These are phyloP conservation scores for Chrysoporthe cubensis DNA, from an alignment of 2,329 filamentous ascomycete species.

Conservation along the genomic window DNA sequence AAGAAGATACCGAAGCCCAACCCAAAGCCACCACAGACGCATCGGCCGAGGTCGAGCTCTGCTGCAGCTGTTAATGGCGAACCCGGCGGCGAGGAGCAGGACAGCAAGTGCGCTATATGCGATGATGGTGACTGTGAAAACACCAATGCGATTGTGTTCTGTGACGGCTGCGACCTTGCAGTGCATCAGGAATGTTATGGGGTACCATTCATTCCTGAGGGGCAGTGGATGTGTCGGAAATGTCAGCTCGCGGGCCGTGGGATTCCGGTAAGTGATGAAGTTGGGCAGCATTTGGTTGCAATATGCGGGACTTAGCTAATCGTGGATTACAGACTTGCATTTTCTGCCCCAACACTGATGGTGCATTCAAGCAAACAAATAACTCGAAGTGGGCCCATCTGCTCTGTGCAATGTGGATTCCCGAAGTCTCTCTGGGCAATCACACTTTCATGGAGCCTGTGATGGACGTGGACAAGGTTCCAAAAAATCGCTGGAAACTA, in stretches of 20 bases:
- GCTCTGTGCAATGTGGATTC: slow-evolving; percentile 97
- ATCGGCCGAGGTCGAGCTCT: slow-evolving; percentile 88
- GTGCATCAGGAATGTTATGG: slow-evolving; percentile 99
- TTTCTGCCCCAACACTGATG: slow-evolving; percentile 96
- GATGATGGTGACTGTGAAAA: slow-evolving; percentile 99
- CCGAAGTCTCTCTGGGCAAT: slow-evolving; percentile 93
- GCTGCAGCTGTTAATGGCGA: slow-evolving; percentile 96
- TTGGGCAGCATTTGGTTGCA: background rate
- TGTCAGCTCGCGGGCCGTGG: slow-evolving; percentile 94
- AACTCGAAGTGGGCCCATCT: slow-evolving; percentile 96
- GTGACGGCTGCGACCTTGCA: slow-evolving; percentile 94
- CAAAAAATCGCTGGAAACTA: slow-evolving; percentile 90
- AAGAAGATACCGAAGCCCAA: slow-evolving; percentile 97
- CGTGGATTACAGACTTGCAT: slow-evolving; percentile 73
- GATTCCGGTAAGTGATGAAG: slow-evolving; percentile 66
- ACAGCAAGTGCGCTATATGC: slow-evolving; percentile 96
- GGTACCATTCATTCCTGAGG: slow-evolving; percentile 97
- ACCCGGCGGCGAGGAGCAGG: slow-evolving; percentile 86
- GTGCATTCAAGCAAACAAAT: slow-evolving; percentile 97
- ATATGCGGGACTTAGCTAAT: slow-evolving; percentile 18
- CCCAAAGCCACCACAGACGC: slow-evolving; percentile 92
- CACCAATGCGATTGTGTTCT: slow-evolving; percentile 98
- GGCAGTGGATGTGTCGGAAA: slow-evolving; percentile 96
- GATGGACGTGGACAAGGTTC: slow-evolving; percentile 97
- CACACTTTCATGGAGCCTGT: slow-evolving; percentile 98